Conservation (phyloP, 306 rosid genomes). For the Quercus agrifolia region DNA sequence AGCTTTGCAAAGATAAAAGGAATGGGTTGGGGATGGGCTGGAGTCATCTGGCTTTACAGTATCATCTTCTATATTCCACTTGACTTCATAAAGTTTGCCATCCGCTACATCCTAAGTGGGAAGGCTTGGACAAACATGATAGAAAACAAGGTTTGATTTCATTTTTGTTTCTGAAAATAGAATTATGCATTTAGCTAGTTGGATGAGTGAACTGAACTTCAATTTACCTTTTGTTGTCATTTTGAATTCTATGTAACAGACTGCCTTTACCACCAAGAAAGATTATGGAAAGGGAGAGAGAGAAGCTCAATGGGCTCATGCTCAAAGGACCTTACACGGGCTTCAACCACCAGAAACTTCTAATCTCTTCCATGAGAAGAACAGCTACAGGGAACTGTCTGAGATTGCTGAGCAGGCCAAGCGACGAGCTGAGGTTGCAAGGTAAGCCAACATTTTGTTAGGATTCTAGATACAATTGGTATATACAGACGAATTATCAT, state of each 20-base stretch:
- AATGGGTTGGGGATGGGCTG: conserved; percentile 99
- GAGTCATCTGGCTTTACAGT: conserved; percentile 96
- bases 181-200: conserved; percentile 11
- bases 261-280: conserved; percentile 99
- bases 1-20: conserved; percentile 83
- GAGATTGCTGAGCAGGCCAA: conserved; percentile 99
- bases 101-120: conserved; percentile 90
- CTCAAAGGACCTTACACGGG: conserved; percentile 96
- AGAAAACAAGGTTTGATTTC: conserved; percentile 68
- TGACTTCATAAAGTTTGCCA: conserved; percentile 72
- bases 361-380: conserved; percentile 65
- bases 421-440: conserved; percentile 98
- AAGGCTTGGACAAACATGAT: conserved; percentile 92
- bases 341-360: conserved; percentile 82
- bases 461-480: neutral
- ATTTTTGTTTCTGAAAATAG: neutral
- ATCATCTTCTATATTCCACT: conserved; percentile 83
- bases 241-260: conserved; percentile 44
- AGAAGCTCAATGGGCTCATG: conserved; percentile 99
- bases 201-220: conserved; percentile 3
- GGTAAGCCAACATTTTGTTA: conserved; percentile 39
- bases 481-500: neutral
- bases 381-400: conserved; percentile 85
- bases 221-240: neutral
- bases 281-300: conserved; percentile 91